Evolutionary conservation across 129 eudicot species (phyloP).

Genomic region (Tanacetum coccineum): DNA sequence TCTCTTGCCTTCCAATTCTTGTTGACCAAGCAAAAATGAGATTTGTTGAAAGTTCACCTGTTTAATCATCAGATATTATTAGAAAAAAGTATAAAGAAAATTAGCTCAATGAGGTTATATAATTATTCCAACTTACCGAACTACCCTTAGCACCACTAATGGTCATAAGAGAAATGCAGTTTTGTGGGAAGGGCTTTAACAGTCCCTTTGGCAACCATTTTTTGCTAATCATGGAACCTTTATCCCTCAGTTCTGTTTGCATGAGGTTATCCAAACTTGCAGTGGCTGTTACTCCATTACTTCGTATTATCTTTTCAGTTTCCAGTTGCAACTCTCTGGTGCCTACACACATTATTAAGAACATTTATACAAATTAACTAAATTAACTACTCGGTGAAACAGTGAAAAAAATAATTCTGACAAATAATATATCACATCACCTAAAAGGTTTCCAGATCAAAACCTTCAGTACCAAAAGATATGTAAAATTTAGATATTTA

Average conservation of each 20-base stretch:
- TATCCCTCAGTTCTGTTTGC: slow-evolving; percentile 68
- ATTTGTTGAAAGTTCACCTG: slow-evolving; percentile 99
- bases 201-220: slow-evolving; percentile 68
- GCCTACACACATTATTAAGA: slow-evolving; percentile 34
- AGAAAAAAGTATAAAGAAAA: neutral
- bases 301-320: slow-evolving; percentile 65
- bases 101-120: neutral
- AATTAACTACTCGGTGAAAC: neutral
- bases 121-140: slow-evolving; percentile 50
- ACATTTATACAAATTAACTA: slow-evolving; percentile 1
- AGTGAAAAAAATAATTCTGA: neutral
- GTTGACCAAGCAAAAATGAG: slow-evolving; percentile 90
- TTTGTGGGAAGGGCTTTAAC: slow-evolving; percentile 77
- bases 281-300: slow-evolving; percentile 61
- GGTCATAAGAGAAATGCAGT: slow-evolving; percentile 92
- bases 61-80: neutral
- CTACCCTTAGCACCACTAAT: slow-evolving; percentile 99
- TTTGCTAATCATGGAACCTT: slow-evolving; percentile 67
- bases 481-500: neutral
- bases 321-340: slow-evolving; percentile 62
- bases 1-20: slow-evolving; percentile 96
- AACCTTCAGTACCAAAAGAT: neutral
- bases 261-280: slow-evolving; percentile 77
- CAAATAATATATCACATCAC: neutral
- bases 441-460: neutral